A percentile compares a stretch with the other conserved stretches of the same genome.
Conservation (phyloP, 345 rosid genomes). For the Raphanus sativus region DNA sequence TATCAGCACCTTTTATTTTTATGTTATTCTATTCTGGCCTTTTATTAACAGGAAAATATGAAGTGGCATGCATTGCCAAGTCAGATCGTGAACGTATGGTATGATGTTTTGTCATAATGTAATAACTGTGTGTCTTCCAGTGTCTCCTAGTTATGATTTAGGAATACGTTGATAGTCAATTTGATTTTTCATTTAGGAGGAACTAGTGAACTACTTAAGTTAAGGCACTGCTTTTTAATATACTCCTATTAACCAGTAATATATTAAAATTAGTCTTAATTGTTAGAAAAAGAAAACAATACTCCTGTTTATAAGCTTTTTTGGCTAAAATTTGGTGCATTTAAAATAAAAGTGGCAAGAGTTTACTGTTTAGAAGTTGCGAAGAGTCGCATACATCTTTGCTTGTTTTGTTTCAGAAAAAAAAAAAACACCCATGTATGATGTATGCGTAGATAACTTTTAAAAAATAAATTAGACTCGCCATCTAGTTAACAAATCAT, state of each 20-base stretch:
- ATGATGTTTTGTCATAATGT: slow-evolving; percentile 30
- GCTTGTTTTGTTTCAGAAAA: not conserved
- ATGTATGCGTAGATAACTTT: slow-evolving; percentile 3
- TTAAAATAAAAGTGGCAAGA: too few relatives aligned
- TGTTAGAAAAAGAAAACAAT: too few relatives aligned
- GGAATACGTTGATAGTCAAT: not conserved
- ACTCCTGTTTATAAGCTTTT: too few relatives aligned
- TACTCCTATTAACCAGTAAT: too few relatives aligned
- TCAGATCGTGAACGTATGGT: slow-evolving; percentile 32
- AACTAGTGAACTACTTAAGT: not conserved
- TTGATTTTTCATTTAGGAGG: not conserved
- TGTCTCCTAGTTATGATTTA: slow-evolving; percentile 1
- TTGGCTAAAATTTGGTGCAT: too few relatives aligned
- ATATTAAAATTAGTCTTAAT: too few relatives aligned
- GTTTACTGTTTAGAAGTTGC: slow-evolving; percentile 13
- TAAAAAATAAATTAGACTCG: not conserved
- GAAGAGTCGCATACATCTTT: not conserved
- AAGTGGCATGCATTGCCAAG: slow-evolving; percentile 19
- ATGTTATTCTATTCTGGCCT: not conserved
- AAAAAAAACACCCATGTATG: slow-evolving; percentile 8
- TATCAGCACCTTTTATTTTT: not conserved
- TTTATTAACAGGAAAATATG: slow-evolving; percentile 26
- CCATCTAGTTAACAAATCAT: slow-evolving; percentile 14
- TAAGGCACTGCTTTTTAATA: too few relatives aligned
- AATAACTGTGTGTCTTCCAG: slow-evolving; percentile 19